A percentile compares a stretch with the other conserved stretches of the same genome.
Evolutionary conservation across 345 rosid genomes (phyloP).

Genomic region (Laguncularia racemosa): DNA sequence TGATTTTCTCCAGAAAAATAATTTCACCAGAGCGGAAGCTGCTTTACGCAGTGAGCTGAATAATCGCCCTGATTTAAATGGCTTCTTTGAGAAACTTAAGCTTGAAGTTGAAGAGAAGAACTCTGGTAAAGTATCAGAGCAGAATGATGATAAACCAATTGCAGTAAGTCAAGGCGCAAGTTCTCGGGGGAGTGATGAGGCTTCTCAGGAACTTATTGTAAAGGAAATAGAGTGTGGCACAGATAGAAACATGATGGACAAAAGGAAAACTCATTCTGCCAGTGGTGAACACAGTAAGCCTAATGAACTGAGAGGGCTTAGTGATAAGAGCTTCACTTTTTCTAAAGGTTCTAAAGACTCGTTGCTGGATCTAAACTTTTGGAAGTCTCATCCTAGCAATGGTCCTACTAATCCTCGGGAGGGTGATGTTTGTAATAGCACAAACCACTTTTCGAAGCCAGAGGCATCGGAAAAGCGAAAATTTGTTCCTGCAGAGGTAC

Average conservation of each 20-base stretch:
- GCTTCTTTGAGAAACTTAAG: constrained; percentile 50
- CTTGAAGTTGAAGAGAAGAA: constrained; percentile 39
- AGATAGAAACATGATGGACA: constrained; percentile 49
- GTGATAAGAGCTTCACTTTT: constrained; percentile 41
- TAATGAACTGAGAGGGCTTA: constrained; percentile 26
- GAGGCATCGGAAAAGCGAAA: constrained; percentile 28
- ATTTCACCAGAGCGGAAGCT: constrained; percentile 85
- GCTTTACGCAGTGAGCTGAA: constrained; percentile 83
- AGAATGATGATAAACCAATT: constrained; percentile 22
- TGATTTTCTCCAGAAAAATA: constrained; percentile 71
- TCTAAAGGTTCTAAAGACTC: constrained; percentile 47
- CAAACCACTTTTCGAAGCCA: constrained; percentile 23
- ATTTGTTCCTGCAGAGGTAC: constrained; percentile 18
- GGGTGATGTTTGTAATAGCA: constrained; percentile 25
- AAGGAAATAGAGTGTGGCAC: constrained; percentile 81
- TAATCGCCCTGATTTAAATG: constrained; percentile 66
- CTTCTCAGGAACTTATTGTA: constrained; percentile 75
- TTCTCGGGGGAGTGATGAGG: constrained; percentile 36
- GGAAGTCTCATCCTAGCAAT: constrained; percentile 44
- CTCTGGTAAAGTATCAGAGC: constrained; percentile 27
- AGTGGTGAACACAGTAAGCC: constrained; percentile 34
- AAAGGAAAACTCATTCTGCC: constrained; percentile 43
- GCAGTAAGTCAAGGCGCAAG: constrained; percentile 25
- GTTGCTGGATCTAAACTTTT: constrained; percentile 41
- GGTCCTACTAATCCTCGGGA: constrained; percentile 32